A percentile compares a stretch with the other conserved stretches of the same genome.
These are phyloP conservation scores for Myxozyma neotropica DNA, from an alignment of 805 yeast genomes.

Conservation along the genomic window DNA sequence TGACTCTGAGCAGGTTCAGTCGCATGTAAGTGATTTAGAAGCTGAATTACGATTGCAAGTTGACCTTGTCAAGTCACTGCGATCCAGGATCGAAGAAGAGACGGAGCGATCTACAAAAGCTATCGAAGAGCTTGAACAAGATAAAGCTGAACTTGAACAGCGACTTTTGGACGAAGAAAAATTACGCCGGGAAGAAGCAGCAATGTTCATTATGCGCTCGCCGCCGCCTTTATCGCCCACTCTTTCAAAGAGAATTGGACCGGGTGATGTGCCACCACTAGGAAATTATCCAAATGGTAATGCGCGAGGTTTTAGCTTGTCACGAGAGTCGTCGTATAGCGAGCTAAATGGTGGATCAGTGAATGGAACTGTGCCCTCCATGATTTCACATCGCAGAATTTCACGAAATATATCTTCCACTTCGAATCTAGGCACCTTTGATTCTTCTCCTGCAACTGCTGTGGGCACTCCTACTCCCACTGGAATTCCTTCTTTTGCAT, in stretches of 20 bases:
- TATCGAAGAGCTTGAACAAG: slow-evolving; percentile 35
- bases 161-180: slow-evolving; percentile 32
- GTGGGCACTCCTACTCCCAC: neutral
- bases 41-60: slow-evolving; percentile 24
- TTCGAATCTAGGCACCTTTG: slow-evolving; percentile 2
- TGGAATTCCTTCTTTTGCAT: slow-evolving; percentile 29
- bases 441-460: slow-evolving; percentile 7
- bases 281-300: neutral
- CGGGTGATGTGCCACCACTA: neutral
- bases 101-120: slow-evolving; percentile 19
- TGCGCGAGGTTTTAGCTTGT: slow-evolving; percentile 1
- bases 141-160: slow-evolving; percentile 31
- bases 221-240: slow-evolving; percentile 23
- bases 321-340: slow-evolving; percentile 24
- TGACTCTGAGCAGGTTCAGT: slow-evolving; percentile 14
- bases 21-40: slow-evolving; percentile 24
- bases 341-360: slow-evolving; percentile 12
- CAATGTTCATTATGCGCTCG: slow-evolving; percentile 11
- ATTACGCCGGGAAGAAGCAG: slow-evolving; percentile 28
- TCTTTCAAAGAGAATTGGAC: slow-evolving; percentile 16
- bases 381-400: slow-evolving; percentile 24
- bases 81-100: slow-evolving; percentile 28
- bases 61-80: slow-evolving; percentile 26
- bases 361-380: slow-evolving; percentile 8
- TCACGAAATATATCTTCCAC: slow-evolving; percentile 11